Conservation (phyloP, 345 rosid genomes). For the Populus davidiana region DNA sequence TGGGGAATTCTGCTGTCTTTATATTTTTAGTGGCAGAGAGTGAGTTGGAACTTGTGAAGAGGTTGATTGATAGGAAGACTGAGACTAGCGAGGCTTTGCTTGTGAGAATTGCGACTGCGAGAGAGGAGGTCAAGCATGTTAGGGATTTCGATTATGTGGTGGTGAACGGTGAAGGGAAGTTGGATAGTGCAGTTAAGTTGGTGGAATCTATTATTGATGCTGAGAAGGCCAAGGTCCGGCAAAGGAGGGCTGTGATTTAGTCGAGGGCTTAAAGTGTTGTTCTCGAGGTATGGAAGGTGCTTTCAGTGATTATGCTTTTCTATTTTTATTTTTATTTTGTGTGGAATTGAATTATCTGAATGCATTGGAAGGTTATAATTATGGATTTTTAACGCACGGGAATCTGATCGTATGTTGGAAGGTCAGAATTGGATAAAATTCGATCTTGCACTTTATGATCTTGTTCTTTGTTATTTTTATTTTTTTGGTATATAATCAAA, state of each 20-base stretch:
- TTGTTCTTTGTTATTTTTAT: neutral
- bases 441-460: neutral
- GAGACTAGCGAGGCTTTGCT: slow-evolving; percentile 75
- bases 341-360: neutral
- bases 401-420: neutral
- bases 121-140: slow-evolving; percentile 72
- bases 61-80: slow-evolving; percentile 77
- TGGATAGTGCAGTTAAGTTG: slow-evolving; percentile 61
- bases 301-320: neutral
- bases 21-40: slow-evolving; percentile 79
- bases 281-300: neutral
- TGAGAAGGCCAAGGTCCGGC: slow-evolving; percentile 85
- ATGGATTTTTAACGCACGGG: neutral
- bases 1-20: slow-evolving; percentile 77
- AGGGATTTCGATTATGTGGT: slow-evolving; percentile 74
- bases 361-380: neutral
- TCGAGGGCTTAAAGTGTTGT: neutral
- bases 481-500: no score
- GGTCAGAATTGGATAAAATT: neutral
- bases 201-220: slow-evolving; percentile 81
- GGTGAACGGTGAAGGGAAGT: slow-evolving; percentile 76
- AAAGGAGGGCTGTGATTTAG: slow-evolving; percentile 56
- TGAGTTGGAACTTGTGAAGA: slow-evolving; percentile 72
- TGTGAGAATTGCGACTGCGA: slow-evolving; percentile 75
- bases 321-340: neutral